Evolutionary conservation across 192 early-diverging fungal species (phyloP).

Genomic region (Rhizoclosmatium globosum): DNA sequence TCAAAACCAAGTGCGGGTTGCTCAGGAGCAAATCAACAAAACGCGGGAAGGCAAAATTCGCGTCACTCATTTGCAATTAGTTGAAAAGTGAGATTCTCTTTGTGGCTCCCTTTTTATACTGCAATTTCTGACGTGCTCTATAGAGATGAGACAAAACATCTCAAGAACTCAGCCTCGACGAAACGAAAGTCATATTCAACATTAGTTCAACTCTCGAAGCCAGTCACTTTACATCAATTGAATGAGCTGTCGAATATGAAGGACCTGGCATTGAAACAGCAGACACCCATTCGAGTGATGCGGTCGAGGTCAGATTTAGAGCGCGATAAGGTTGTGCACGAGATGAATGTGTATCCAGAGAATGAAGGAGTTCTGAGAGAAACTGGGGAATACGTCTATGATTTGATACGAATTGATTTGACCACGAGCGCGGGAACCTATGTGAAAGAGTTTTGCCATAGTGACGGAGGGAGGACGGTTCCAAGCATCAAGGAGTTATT

Average conservation of each 20-base stretch:
- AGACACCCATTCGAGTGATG: slow-evolving; percentile 55
- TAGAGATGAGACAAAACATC: slow-evolving; percentile 46
- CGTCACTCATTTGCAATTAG: slow-evolving; percentile 48
- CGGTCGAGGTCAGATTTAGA: slow-evolving; percentile 51
- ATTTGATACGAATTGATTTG: slow-evolving; percentile 63
- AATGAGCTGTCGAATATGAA: slow-evolving; percentile 31
- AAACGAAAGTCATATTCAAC: slow-evolving; percentile 57
- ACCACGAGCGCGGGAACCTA: slow-evolving; percentile 90
- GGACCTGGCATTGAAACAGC: slow-evolving; percentile 52
- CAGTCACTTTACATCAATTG: slow-evolving; percentile 33
- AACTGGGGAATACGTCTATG: not conserved
- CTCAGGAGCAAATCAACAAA: slow-evolving; percentile 51
- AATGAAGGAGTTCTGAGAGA: slow-evolving; percentile 15
- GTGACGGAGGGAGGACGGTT: slow-evolving; percentile 86
- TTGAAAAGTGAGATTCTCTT: slow-evolving; percentile 39
- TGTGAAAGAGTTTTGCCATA: slow-evolving; percentile 96
- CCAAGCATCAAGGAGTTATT: slow-evolving; percentile 74
- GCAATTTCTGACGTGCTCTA: not conserved
- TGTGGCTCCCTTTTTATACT: slow-evolving; percentile 1
- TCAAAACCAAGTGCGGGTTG: slow-evolving; percentile 33
- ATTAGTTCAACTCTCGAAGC: slow-evolving; percentile 40
- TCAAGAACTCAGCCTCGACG: slow-evolving; percentile 57
- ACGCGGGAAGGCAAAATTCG: slow-evolving; percentile 41
- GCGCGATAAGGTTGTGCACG: slow-evolving; percentile 56
- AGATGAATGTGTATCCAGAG: slow-evolving; percentile 29